phyloP scores from a whole-genome alignment of 805 yeast genomes.

The Candida cerambycidarum region DNA sequence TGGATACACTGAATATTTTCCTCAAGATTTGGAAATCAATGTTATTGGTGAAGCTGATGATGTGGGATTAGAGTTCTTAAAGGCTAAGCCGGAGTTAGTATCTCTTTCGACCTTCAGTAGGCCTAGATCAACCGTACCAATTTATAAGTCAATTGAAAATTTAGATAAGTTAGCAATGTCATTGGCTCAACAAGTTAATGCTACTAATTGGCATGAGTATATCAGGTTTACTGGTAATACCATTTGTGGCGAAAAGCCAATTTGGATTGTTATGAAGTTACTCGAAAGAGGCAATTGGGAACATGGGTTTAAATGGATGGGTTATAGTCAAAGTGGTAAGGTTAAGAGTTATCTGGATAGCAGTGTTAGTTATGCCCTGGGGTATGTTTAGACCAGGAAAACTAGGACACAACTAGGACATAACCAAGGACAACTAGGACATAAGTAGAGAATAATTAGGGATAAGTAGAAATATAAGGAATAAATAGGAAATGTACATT shows the following conservation, averaged over 20 bases:
- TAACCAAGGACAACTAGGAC: no score
- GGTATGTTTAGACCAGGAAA: constrained; percentile 46
- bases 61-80: constrained; percentile 3
- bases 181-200: constrained; percentile 54
- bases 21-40: constrained; percentile 6
- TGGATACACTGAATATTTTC: constrained; percentile 39
- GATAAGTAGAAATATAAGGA: no score
- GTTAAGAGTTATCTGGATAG: constrained; percentile 54
- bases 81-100: constrained; percentile 1
- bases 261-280: constrained; percentile 59
- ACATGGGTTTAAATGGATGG: constrained; percentile 60
- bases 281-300: constrained; percentile 6
- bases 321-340: constrained; percentile 73
- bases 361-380: constrained; percentile 92
- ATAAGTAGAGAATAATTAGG: no score
- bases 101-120: constrained; percentile 10
- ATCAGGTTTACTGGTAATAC: constrained; percentile 77
- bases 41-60: constrained; percentile 1
- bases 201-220: constrained; percentile 63
- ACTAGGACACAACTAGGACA: no score
- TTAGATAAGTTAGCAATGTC: constrained; percentile 74
- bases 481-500: no score
- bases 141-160: constrained; percentile 69
- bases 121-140: constrained; percentile 36
- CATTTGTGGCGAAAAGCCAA: constrained; percentile 88